Base-by-base conservation (phyloP, 371 early-diverging fungal genomes). In the Actinomortierella ambigua region DNA sequence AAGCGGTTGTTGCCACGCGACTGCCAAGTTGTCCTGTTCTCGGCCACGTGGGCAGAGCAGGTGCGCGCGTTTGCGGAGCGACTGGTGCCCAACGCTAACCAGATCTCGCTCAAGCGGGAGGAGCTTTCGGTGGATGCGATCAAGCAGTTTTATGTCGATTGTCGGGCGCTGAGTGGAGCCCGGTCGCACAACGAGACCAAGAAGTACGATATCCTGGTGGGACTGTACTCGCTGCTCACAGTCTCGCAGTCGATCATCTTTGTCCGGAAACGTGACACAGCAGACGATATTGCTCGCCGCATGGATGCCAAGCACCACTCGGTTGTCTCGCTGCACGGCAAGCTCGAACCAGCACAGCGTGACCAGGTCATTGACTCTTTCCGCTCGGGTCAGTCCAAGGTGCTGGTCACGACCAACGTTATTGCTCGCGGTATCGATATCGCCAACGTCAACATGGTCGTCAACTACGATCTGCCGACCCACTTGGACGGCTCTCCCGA, bases 241-340 rank as follows among this genome's bases (percentile, higher is more conserved):
- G 92, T 98, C 47, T 95, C 97, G 23, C 99, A 99, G 82, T 93
- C 94, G 68, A 99, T 99, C 57, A 95, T 99, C 52, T 99, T 99
- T 79, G 95, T 95, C 54, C 81, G 90, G 86, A 80, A 79, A 61
- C 90, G 90, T 68, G 90, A 89, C 48, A 90, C 90, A 15, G 98
- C 95, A 0, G 98, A 97, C 62, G 70, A 77, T 27, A 85, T 99
- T 53, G 85, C 88, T 0, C 59, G 69, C 41, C 82, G 83, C 20
- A 91, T 99, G 90, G 88, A 80, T 7, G 81, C 65, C 6, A 89
- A 95, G 50, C 95, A 96, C 3, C 97, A 98, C 66, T 80, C 85
- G 13, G 94, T 97, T 1, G 83, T 86, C 6, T 82, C 88, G 2
- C 78, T 99, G 15, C 99, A 99, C 75, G 99, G 99, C 34, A 85